Percentiles rank a stretch among this genome's conserved stretches.
phyloP scores from a whole-genome alignment of 2,329 filamentous ascomycete species.

The Penicillium sp. region DNA sequence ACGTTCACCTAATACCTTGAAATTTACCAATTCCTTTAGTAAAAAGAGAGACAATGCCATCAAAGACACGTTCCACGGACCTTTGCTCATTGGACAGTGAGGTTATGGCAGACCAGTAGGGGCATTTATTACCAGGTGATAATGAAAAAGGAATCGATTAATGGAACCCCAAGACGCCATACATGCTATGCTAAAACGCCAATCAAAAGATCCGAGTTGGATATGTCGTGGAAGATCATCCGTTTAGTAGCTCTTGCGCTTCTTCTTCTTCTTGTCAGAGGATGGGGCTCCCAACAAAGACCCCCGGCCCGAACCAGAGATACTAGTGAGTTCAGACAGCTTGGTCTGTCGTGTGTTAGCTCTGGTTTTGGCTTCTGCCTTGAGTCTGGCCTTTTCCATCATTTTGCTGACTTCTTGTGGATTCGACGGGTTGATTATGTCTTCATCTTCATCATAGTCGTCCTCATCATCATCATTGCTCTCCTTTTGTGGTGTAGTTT shows the following conservation, averaged over 20 bases:
- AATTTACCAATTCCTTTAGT: too few relatives aligned
- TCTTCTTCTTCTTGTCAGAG: constrained; percentile 17
- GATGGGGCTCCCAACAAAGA: constrained; percentile 1
- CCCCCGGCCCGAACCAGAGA: constrained; percentile 27
- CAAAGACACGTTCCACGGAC: too few relatives aligned
- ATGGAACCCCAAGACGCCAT: constrained; percentile 7
- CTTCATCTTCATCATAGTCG: constrained; percentile 7
- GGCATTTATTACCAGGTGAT: background rate
- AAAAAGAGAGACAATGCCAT: too few relatives aligned
- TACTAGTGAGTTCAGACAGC: constrained; percentile 28
- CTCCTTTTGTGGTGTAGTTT: constrained; percentile 5
- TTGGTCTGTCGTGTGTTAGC: constrained; percentile 6
- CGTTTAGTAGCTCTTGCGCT: constrained; percentile 20
- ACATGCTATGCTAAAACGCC: constrained; percentile 15
- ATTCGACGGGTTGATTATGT: constrained; percentile 1
- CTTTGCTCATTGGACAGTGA: too few relatives aligned
- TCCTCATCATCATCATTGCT: constrained; percentile 15
- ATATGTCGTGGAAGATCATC: background rate
- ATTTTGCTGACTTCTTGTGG: constrained; percentile 7
- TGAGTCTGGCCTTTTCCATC: constrained; percentile 10
- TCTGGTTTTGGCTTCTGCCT: constrained; percentile 21
- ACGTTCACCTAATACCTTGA: background rate
- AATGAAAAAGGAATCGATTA: background rate
- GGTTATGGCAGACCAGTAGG: background rate
- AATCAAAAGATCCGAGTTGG: constrained; percentile 2